Base-by-base conservation (phyloP, 2,329 filamentous ascomycete species). In the Colletotrichum sp. region DNA sequence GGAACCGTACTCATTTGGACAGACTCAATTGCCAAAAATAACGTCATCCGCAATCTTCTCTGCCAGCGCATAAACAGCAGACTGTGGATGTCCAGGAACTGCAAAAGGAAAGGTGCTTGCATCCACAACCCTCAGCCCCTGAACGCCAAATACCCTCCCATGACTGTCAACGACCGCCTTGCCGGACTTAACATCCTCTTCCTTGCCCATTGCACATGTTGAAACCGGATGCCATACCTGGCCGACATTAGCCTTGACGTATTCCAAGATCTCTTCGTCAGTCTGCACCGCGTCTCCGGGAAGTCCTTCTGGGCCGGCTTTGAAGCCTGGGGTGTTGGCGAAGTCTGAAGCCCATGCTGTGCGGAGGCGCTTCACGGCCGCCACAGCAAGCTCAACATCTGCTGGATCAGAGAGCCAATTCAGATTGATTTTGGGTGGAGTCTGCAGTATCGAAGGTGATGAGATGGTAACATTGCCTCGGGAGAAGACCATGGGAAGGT, bases 211-310 rank as follows among this genome's bases (percentile, higher is more conserved):
- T 0, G 89, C 85, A 67, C 86, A 89, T 1, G 89, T 90, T 64
- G 88, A 89, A 0, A 86, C 88, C 1, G 89, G 88, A 80, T 93
- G 91, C 74, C 70, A 76, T 75, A 92, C 90, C 0, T 89, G 89
- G 82, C 87, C 89, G 2, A 86, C 84, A 28, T 74, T 75, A 5
- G 74, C 34, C 6, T 79, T 79, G 34, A 86, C 80, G 34, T 82
- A 76, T 8, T 81, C 79, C 39, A 87, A 78, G 13, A 90, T 86
- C 71, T 89, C 80, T 28, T 78, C 83, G 74, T 90, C 87, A 0
- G 84, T 85, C 36, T 84, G 77, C 26, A 86, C 78, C 30, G 84
- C 77, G 4, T 71, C 28, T 6, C 88, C 85, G 1, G 88, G 85
- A 75, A 83, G 82, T 49, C 81, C 79, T 77, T 88, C 86, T 0